Evolutionary conservation across 2,329 filamentous ascomycete genomes (phyloP).

Genomic region (Paramyrothecium roridum): DNA sequence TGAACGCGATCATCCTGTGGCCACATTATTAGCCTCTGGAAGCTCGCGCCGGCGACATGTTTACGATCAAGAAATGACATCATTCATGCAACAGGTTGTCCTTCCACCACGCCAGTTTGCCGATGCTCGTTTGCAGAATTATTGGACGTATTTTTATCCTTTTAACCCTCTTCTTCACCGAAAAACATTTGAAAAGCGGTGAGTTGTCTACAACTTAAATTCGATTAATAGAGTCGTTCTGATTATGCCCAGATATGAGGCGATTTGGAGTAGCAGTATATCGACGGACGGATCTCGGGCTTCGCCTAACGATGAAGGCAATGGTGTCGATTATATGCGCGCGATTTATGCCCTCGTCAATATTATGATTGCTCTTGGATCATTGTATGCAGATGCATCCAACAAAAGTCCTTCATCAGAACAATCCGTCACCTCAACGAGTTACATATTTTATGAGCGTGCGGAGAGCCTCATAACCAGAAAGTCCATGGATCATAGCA

Average conservation of each 20-base stretch:
- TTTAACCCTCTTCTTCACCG: not conserved
- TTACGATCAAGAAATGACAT: not conserved
- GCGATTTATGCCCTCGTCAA: not conserved
- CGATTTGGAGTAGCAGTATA: not conserved
- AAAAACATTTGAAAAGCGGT: not conserved
- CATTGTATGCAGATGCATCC: not conserved
- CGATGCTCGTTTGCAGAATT: not conserved
- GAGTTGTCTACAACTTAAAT: not conserved
- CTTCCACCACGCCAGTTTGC: not conserved
- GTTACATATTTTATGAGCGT: not conserved
- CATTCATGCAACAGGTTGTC: not conserved
- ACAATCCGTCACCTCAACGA: not conserved
- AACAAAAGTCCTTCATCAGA: not conserved
- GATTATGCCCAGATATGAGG: not conserved
- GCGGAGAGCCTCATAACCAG: not conserved
- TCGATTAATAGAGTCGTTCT: not conserved
- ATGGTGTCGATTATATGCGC: not conserved
- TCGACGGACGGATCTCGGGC: not conserved
- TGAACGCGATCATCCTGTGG: not conserved
- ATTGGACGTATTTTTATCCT: not conserved
- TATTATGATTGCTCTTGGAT: not conserved
- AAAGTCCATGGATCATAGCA: not conserved
- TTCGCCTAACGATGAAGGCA: not conserved
- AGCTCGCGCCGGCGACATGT: not conserved
- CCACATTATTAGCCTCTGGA: not conserved